phyloP scores from a whole-genome alignment of 140 eudicot species.

The Artemisia princeps region DNA sequence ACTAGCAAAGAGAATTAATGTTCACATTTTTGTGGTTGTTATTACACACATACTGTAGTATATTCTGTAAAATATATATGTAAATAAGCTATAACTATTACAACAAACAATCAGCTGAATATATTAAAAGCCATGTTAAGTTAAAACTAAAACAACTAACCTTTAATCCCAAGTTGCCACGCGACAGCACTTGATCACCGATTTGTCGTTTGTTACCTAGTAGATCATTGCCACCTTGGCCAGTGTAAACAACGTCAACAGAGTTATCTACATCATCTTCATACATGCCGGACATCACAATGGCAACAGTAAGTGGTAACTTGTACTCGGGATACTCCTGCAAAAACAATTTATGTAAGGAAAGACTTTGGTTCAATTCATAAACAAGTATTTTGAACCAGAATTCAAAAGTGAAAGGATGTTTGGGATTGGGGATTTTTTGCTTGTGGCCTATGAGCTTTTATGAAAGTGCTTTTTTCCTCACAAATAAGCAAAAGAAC shows the following conservation, averaged over 20 bases:
- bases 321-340: slow-evolving; percentile 38
- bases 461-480: no score
- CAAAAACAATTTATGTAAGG: slow-evolving; percentile 6
- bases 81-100: background rate
- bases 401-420: no score
- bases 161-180: slow-evolving; percentile 85
- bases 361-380: background rate
- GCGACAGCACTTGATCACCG: slow-evolving; percentile 60
- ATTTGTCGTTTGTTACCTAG: slow-evolving; percentile 68
- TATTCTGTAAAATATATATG: background rate
- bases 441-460: no score
- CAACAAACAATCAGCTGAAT: slow-evolving; percentile 8
- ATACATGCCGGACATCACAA: slow-evolving; percentile 85
- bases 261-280: slow-evolving; percentile 85
- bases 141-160: slow-evolving; percentile 25
- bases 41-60: background rate
- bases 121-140: no score
- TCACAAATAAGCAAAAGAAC: background rate
- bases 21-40: background rate
- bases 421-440: no score
- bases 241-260: slow-evolving; percentile 75
- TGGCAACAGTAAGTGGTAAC: slow-evolving; percentile 65
- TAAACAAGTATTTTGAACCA: background rate
- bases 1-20: background rate
- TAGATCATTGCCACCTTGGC: slow-evolving; percentile 91